A percentile compares a stretch with the other conserved stretches of the same genome.
Evolutionary conservation across 768 basidiomycete species (phyloP).

Genomic region (Clitopilus hobsonii): DNA sequence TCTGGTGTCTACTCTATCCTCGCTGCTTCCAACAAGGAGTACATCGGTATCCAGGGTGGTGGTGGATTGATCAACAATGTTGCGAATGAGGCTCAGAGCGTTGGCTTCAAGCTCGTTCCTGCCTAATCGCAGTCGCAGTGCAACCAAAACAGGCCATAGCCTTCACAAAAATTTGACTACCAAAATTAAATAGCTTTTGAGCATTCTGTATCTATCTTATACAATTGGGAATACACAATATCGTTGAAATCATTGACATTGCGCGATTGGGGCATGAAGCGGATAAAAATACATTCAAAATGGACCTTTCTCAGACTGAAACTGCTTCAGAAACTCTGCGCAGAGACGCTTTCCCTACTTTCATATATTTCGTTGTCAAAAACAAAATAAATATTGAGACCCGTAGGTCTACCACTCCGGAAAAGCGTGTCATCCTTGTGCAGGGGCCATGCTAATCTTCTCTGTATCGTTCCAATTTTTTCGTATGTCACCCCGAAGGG

Average conservation of each 20-base stretch:
- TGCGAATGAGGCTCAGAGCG: slow-evolving; percentile 15
- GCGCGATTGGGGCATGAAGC: no score
- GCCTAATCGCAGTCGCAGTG: background rate
- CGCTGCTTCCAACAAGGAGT: slow-evolving; percentile 24
- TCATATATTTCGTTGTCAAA: background rate
- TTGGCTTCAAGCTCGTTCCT: slow-evolving; percentile 20
- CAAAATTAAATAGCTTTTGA: background rate
- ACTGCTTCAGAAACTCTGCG: no score
- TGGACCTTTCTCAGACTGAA: no score
- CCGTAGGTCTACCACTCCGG: slow-evolving; percentile 77
- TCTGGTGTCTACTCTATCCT: slow-evolving; percentile 24
- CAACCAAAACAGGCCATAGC: background rate
- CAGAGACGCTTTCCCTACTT: no score
- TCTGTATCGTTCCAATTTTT: slow-evolving; percentile 99
- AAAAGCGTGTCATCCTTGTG: slow-evolving; percentile 99
- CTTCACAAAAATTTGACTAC: background rate
- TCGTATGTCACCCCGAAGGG: slow-evolving; percentile 93
- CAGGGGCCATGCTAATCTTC: slow-evolving; percentile 99
- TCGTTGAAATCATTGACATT: no score
- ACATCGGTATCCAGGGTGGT: slow-evolving; percentile 18
- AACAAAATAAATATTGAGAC: slow-evolving; percentile 38
- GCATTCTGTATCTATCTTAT: no score
- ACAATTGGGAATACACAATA: no score
- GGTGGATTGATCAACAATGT: slow-evolving; percentile 24
- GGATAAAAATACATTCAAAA: no score